Evolutionary conservation across 345 rosid genomes (phyloP).

Genomic region (Gossypium arboreum): DNA sequence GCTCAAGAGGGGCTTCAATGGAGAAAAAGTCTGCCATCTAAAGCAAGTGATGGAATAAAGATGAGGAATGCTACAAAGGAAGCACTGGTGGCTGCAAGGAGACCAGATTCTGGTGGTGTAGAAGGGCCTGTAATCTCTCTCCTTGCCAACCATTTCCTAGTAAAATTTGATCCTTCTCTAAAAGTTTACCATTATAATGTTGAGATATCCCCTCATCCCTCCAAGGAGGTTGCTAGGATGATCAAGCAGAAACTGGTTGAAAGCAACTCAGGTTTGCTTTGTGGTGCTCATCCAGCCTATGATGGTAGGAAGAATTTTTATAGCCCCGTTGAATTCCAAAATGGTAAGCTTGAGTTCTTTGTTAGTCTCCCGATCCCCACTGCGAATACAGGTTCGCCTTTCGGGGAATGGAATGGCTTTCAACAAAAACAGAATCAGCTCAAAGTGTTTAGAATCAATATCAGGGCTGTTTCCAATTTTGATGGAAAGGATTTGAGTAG

Average conservation of each 20-base stretch:
- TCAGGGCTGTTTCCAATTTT: slow-evolving; percentile 78
- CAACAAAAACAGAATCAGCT: slow-evolving; percentile 47
- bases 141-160: slow-evolving; percentile 91
- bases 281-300: slow-evolving; percentile 66
- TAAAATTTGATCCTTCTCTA: slow-evolving; percentile 60
- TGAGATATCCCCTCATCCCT: slow-evolving; percentile 75
- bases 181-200: slow-evolving; percentile 84
- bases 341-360: slow-evolving; percentile 80
- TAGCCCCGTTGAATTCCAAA: slow-evolving; percentile 76
- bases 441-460: slow-evolving; percentile 61
- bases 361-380: slow-evolving; percentile 74
- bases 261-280: slow-evolving; percentile 47
- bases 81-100: slow-evolving; percentile 51
- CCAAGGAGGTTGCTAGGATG: slow-evolving; percentile 77
- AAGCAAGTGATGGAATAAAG: slow-evolving; percentile 29
- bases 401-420: slow-evolving; percentile 34
- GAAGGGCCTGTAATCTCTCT: slow-evolving; percentile 72
- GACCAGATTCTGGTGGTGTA: slow-evolving; percentile 86
- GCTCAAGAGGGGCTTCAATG: slow-evolving; percentile 37
- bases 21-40: slow-evolving; percentile 26
- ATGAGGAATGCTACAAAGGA: slow-evolving; percentile 26
- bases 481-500: slow-evolving; percentile 64
- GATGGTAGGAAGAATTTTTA: slow-evolving; percentile 82
- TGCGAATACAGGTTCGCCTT: slow-evolving; percentile 27
- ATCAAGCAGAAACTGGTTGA: slow-evolving; percentile 75